Base-by-base conservation (phyloP, 139 green algal genomes). In the Limnomonas spitsbergensis region DNA sequence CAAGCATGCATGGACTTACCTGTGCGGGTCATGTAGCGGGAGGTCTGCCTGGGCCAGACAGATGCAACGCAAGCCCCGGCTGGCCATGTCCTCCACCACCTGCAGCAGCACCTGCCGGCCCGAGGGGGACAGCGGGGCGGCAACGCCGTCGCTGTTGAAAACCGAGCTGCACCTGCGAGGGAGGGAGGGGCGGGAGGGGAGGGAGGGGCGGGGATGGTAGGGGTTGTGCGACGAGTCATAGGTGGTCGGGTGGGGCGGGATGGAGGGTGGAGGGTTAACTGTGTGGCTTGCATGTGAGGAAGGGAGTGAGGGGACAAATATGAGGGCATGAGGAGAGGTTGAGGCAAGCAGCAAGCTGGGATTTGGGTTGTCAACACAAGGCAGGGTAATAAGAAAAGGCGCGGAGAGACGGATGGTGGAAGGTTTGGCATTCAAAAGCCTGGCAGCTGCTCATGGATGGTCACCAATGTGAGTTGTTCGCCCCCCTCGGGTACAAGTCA, bases 61-160 rank as follows among this genome's bases (percentile, higher is more conserved):
- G 42, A 98, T 91, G 52, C 93, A 97, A 73, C 95, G 90, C 80
- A 98, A 86, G 42, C 94, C 93, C 38, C 85, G 76, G 4, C 85
- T 88, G 2, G 94, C 94, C 93, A 98, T 97, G 42, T 38, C 74
- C 26, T 53, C 79, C 2, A 75, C n/a, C 4, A 75, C 68, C 14
- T 32, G 14, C 7, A 70, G 14, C 27, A 75, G 34, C 20, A n/a
- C 68, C 4, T 42, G 6, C 36, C 4, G 4, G 14, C 14, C 4
- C 14, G 4, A 20, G 32, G 34, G 20, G 3, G 68, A 9, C 68
- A 75, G 9, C 4, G 68, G 34, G 4, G 9, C 14, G 26, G 40
- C 9, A 3, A 47, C 32, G 20, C 68, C 68, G 68, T 75, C 68
- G 6, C 4, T 52, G 36, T 42, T 40, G 68, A 9, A 75, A 6